phyloP scores from a whole-genome alignment of 1,284 basidiomycete species.

The Marasmius oreades region DNA sequence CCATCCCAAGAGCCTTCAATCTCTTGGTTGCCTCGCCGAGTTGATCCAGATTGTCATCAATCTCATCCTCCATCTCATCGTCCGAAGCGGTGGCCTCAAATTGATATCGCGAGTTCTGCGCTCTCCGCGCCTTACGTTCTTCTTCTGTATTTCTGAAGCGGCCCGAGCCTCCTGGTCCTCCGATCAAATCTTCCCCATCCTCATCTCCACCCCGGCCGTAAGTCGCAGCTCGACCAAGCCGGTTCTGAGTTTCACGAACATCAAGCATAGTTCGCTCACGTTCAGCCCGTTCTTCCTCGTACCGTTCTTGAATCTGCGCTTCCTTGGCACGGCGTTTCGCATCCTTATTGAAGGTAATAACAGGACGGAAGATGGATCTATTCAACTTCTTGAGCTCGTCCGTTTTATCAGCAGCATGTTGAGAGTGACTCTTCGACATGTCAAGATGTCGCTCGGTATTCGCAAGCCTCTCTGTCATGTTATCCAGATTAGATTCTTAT shows the following conservation, averaged over 20 bases:
- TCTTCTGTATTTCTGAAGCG: constrained; percentile 48
- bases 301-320: constrained; percentile 80
- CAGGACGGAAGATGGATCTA: constrained; percentile 92
- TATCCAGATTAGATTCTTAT: background rate
- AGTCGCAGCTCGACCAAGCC: constrained; percentile 74
- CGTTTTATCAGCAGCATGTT: constrained; percentile 90
- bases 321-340: constrained; percentile 89
- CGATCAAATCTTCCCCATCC: background rate
- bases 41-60: constrained; percentile 92
- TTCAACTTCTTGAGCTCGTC: constrained; percentile 94
- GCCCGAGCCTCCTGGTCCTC: constrained; percentile 37
- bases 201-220: constrained; percentile 39
- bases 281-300: constrained; percentile 85
- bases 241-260: constrained; percentile 83
- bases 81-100: constrained; percentile 98
- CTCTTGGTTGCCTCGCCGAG: constrained; percentile 78
- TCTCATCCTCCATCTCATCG: constrained; percentile 89
- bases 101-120: constrained; percentile 77
- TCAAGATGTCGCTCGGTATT: constrained; percentile 97
- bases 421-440: constrained; percentile 86
- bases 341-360: constrained; percentile 88
- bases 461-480: constrained; percentile 73
- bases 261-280: constrained; percentile 85
- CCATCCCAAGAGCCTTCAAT: constrained; percentile 81
- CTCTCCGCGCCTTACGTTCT: constrained; percentile 18